Percentiles rank a stretch among this genome's conserved stretches.
Conservation (phyloP, 345 rosid species). For the Acer campestre region DNA sequence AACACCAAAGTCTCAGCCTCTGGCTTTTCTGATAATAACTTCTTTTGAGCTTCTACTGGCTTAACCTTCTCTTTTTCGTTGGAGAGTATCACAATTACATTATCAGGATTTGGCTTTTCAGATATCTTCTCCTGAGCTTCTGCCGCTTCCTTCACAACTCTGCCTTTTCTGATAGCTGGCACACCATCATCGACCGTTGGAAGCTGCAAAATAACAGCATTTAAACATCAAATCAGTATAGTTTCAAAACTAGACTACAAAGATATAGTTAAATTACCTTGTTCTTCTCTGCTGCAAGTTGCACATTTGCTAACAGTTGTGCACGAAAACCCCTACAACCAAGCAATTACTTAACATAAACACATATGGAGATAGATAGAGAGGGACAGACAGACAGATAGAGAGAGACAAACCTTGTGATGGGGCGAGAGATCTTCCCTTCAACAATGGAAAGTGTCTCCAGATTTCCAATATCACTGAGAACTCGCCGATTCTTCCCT, state of each 20-base stretch:
- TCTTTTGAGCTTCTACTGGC: background rate
- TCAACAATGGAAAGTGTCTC: background rate
- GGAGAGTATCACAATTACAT: slow-evolving; percentile 3
- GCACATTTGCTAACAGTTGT: slow-evolving; percentile 17
- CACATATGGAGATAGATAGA: too few species aligned
- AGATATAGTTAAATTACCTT: background rate
- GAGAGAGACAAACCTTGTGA: slow-evolving; percentile 20
- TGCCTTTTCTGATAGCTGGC: background rate
- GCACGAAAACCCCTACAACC: slow-evolving; percentile 20
- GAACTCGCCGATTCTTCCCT: slow-evolving; percentile 15
- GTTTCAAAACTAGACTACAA: background rate
- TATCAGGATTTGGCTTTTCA: background rate
- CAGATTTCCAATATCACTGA: slow-evolving; percentile 21
- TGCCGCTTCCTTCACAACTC: slow-evolving; percentile 9
- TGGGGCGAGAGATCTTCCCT: slow-evolving; percentile 26
- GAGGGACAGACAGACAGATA: background rate
- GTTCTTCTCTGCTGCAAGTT: slow-evolving; percentile 14
- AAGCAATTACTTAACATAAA: background rate
- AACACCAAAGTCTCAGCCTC: background rate
- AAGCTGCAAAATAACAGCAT: slow-evolving; percentile 11
- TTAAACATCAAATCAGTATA: background rate
- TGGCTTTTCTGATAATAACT: slow-evolving; percentile 1
- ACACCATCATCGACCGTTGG: background rate
- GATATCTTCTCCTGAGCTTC: background rate
- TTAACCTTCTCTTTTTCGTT: slow-evolving; percentile 15